phyloP scores from a whole-genome alignment of 2,329 filamentous ascomycete genomes.

The Elsinoe batatas region DNA sequence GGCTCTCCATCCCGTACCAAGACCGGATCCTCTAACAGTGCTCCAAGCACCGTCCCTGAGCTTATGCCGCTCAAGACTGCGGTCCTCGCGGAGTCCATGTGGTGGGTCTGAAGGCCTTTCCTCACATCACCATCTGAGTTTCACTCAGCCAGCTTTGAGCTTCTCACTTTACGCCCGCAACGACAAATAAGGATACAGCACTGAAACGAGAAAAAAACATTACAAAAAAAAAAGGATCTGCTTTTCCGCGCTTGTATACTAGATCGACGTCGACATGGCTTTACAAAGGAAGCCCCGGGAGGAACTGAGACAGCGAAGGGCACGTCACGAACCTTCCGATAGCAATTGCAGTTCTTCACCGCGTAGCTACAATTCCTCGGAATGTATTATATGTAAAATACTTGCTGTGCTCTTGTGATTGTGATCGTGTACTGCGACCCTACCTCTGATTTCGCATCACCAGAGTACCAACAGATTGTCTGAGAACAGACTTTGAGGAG shows the following conservation, averaged over 20 bases:
- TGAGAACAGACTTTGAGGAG: no score
- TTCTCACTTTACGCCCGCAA: neutral
- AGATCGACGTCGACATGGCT: neutral
- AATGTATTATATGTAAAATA: conserved; percentile 13
- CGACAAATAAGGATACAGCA: neutral
- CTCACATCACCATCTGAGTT: neutral
- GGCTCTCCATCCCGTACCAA: conserved; percentile 13
- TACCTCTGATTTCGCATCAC: no score
- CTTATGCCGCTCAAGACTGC: neutral
- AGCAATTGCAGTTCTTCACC: neutral
- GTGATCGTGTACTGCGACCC: neutral
- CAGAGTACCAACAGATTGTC: no score
- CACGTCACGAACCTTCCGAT: neutral
- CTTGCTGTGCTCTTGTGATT: conserved; percentile 5
- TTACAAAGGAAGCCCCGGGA: neutral
- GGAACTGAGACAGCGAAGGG: neutral
- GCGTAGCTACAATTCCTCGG: neutral
- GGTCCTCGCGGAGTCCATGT: conserved; percentile 4
- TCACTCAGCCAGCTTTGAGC: neutral
- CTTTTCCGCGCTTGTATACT: neutral
- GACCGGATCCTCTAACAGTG: conserved; percentile 16
- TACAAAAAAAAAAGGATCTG: neutral
- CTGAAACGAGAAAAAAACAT: neutral
- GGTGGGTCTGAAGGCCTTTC: neutral
- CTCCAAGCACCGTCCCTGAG: neutral